A percentile compares a stretch with the other conserved stretches of the same genome.
phyloP scores from a whole-genome alignment of 352 stramenopile species.

The Phytophthora aleatoria region DNA sequence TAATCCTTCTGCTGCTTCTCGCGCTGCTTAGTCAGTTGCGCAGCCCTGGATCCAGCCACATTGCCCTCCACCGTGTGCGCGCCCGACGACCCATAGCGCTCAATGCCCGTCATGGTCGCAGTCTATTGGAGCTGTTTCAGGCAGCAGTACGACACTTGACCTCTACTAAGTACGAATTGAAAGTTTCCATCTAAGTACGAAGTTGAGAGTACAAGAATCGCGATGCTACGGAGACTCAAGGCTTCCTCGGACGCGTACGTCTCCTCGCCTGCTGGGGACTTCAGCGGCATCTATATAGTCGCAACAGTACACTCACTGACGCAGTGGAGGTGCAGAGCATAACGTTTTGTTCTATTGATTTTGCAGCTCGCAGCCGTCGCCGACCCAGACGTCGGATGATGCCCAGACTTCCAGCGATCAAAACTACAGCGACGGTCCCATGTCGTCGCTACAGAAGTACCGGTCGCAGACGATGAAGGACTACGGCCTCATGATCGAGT shows the following conservation, averaged over 20 bases:
- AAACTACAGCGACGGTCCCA: conserved; percentile 43
- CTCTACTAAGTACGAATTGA: conserved; percentile 35
- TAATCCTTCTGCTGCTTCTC: conserved; percentile 94
- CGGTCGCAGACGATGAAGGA: conserved; percentile 91
- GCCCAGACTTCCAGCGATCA: conserved; percentile 24
- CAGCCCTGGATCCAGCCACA: conserved; percentile 91
- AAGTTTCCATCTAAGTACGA: conserved; percentile 29
- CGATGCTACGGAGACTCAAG: conserved; percentile 76
- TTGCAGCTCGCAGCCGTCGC: conserved; percentile 26
- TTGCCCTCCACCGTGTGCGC: conserved; percentile 98
- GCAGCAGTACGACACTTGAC: neutral
- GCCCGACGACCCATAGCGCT: conserved; percentile 86
- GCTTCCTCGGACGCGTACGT: conserved; percentile 58
- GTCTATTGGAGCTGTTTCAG: neutral
- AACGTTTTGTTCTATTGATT: conserved; percentile 10
- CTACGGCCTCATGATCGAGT: conserved; percentile 98
- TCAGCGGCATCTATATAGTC: neutral
- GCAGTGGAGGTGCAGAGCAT: neutral
- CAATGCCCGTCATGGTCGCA: conserved; percentile 61
- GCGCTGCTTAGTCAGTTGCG: conserved; percentile 91
- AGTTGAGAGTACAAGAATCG: conserved; percentile 6
- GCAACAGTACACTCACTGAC: neutral
- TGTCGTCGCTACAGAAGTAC: conserved; percentile 86
- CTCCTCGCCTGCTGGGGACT: neutral
- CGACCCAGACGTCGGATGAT: conserved; percentile 13